These are phyloP conservation scores for Fusarium chuoi DNA, from an alignment of 2,329 filamentous ascomycete species.

Conservation along the genomic window DNA sequence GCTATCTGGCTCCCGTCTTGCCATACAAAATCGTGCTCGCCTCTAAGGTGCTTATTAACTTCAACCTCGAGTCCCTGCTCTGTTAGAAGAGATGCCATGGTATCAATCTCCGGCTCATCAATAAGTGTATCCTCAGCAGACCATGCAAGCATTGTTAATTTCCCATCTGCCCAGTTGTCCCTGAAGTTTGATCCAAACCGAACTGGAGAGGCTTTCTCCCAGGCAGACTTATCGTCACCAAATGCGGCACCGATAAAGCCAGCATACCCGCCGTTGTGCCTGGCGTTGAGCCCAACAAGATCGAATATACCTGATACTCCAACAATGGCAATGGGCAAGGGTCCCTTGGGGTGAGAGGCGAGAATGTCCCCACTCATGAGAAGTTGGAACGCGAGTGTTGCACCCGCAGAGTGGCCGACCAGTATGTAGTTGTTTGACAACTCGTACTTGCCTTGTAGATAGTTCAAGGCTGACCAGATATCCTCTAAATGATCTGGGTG, in stretches of 20 bases:
- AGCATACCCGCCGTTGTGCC: conserved; percentile 61
- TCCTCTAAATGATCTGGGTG: conserved; percentile 72
- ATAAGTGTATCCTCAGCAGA: conserved; percentile 61
- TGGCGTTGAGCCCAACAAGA: conserved; percentile 62
- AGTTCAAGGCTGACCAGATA: conserved; percentile 61
- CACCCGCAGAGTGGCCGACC: conserved; percentile 71
- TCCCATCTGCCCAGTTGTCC: conserved; percentile 49
- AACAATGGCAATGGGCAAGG: conserved; percentile 63
- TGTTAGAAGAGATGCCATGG: conserved; percentile 61
- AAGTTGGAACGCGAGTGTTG: conserved; percentile 71
- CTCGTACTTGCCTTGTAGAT: conserved; percentile 57
- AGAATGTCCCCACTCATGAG: conserved; percentile 56
- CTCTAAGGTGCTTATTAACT: conserved; percentile 58
- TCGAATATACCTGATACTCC: conserved; percentile 76
- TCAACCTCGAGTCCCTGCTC: conserved; percentile 50
- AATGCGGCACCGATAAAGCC: conserved; percentile 71
- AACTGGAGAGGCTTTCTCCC: conserved; percentile 67
- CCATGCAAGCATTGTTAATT: conserved; percentile 55
- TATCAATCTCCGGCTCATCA: conserved; percentile 67
- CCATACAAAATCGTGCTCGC: conserved; percentile 73
- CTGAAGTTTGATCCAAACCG: conserved; percentile 55
- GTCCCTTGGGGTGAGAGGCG: conserved; percentile 41
- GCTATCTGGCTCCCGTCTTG: conserved; percentile 67
- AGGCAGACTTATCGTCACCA: conserved; percentile 60
- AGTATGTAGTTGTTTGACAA: conserved; percentile 65